phyloP scores from a whole-genome alignment of 2,329 filamentous ascomycete species.

The Stagonosporopsis rhizophila region DNA sequence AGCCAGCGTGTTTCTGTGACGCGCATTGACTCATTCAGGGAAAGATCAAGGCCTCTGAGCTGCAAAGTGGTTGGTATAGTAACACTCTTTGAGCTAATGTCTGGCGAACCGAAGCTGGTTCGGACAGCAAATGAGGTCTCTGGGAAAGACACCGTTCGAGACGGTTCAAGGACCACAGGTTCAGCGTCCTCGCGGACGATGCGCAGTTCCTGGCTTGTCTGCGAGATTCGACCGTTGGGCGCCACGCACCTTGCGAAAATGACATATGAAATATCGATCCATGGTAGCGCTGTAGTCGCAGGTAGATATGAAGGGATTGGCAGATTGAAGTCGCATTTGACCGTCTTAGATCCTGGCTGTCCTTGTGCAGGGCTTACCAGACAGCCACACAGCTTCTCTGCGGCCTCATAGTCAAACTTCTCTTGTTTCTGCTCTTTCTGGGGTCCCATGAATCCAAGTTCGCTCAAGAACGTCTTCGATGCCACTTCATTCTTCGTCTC shows the following conservation, averaged over 20 bases:
- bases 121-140: slow-evolving; percentile 11
- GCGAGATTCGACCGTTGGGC: slow-evolving; percentile 1
- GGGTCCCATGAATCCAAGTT: slow-evolving; percentile 10
- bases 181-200: neutral
- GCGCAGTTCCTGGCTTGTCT: neutral
- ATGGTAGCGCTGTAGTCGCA: slow-evolving; percentile 9
- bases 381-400: slow-evolving; percentile 9
- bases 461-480: slow-evolving; percentile 6
- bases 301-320: slow-evolving; percentile 7
- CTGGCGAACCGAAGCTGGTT: slow-evolving; percentile 9
- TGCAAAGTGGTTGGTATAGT: slow-evolving; percentile 9
- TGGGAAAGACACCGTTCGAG: slow-evolving; percentile 12
- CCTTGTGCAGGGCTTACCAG: neutral
- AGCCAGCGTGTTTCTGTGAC: slow-evolving; percentile 16
- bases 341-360: neutral
- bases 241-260: slow-evolving; percentile 8
- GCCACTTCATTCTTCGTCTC: neutral
- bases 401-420: slow-evolving; percentile 2
- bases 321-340: slow-evolving; percentile 8
- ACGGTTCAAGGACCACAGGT: slow-evolving; percentile 2
- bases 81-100: neutral
- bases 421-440: slow-evolving; percentile 9
- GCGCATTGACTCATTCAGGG: slow-evolving; percentile 7
- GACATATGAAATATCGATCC: slow-evolving; percentile 6
- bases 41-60: slow-evolving; percentile 7